Percentiles rank a stretch among this genome's conserved stretches.
Evolutionary conservation across 2,329 filamentous ascomycete species (phyloP).

Genomic region (Cercospora sp.): DNA sequence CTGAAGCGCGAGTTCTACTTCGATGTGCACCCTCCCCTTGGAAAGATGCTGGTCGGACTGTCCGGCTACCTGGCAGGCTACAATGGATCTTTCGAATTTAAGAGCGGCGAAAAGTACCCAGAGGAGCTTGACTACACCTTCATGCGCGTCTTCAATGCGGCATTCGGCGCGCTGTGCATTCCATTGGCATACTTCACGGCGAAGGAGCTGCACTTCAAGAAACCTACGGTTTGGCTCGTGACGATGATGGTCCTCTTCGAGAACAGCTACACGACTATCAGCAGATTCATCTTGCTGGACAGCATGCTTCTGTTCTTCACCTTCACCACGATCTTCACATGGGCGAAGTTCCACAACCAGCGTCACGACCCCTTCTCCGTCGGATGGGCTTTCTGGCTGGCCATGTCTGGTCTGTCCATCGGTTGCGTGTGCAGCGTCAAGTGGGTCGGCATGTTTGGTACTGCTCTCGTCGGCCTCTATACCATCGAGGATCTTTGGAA

Average conservation of each 20-base stretch:
- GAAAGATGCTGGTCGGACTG: slow-evolving; percentile 96
- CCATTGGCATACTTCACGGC: slow-evolving; percentile 95
- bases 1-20: slow-evolving; percentile 99
- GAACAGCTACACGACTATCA: slow-evolving; percentile 99
- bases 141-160: slow-evolving; percentile 96
- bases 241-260: slow-evolving; percentile 97
- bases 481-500: slow-evolving; percentile 96
- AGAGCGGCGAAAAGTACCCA: slow-evolving; percentile 94
- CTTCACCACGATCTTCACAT: slow-evolving; percentile 95
- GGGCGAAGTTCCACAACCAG: slow-evolving; percentile 92
- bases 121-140: slow-evolving; percentile 94
- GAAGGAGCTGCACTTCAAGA: slow-evolving; percentile 81
- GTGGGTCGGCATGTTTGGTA: slow-evolving; percentile 95
- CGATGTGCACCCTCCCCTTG: slow-evolving; percentile 91
- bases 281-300: slow-evolving; percentile 94
- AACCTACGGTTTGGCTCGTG: slow-evolving; percentile 89
- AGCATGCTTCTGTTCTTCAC: slow-evolving; percentile 99
- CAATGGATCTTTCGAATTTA: slow-evolving; percentile 99
- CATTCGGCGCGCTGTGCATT: slow-evolving; percentile 89
- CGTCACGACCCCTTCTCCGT: slow-evolving; percentile 81
- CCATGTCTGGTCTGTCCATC: slow-evolving; percentile 91
- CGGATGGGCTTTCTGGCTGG: slow-evolving; percentile 94
- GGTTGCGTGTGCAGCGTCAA: slow-evolving; percentile 98
- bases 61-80: slow-evolving; percentile 96
- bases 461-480: slow-evolving; percentile 90